Conservation (phyloP, 345 rosid species). For the Adansonia digitata region DNA sequence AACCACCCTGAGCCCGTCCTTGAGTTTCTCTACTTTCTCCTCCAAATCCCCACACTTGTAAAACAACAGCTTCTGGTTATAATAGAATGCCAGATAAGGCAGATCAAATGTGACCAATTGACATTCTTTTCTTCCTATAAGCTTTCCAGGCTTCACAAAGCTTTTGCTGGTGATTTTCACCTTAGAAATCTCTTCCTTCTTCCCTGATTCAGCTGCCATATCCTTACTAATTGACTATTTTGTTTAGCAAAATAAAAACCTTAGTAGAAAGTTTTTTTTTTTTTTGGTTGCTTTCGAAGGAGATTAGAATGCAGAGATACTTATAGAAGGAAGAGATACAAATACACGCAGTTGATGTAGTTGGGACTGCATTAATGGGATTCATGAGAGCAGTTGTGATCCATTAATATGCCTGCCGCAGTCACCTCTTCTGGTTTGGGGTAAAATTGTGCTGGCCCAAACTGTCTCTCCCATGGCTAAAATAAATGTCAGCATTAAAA, state of each 20-base stretch:
- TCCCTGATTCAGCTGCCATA: slow-evolving; percentile 16
- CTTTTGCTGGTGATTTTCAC: slow-evolving; percentile 42
- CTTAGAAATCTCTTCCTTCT: slow-evolving; percentile 16
- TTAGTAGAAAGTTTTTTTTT: no score
- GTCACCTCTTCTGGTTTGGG: not conserved
- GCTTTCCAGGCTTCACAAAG: slow-evolving; percentile 56
- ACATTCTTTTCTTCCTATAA: slow-evolving; percentile 56
- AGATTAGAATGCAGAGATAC: not conserved
- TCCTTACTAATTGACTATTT: not conserved
- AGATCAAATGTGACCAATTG: slow-evolving; percentile 82
- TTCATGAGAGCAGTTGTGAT: slow-evolving; percentile 46
- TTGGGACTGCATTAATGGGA: slow-evolving; percentile 51
- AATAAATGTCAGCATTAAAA: slow-evolving; percentile 1
- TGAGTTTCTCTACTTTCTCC: slow-evolving; percentile 59
- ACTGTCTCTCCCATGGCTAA: not conserved
- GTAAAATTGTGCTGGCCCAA: not conserved
- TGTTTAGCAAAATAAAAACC: slow-evolving; percentile 4
- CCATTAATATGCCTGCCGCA: slow-evolving; percentile 19
- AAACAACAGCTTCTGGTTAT: slow-evolving; percentile 82
- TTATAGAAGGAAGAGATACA: slow-evolving; percentile 16
- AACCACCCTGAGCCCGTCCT: slow-evolving; percentile 58
- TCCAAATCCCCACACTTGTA: slow-evolving; percentile 41
- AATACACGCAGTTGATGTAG: slow-evolving; percentile 14
- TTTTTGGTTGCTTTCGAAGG: no score
- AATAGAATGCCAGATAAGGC: slow-evolving; percentile 75